Evolutionary conservation across 257 asterid species (phyloP).

Genomic region (Capsicum chinense): DNA sequence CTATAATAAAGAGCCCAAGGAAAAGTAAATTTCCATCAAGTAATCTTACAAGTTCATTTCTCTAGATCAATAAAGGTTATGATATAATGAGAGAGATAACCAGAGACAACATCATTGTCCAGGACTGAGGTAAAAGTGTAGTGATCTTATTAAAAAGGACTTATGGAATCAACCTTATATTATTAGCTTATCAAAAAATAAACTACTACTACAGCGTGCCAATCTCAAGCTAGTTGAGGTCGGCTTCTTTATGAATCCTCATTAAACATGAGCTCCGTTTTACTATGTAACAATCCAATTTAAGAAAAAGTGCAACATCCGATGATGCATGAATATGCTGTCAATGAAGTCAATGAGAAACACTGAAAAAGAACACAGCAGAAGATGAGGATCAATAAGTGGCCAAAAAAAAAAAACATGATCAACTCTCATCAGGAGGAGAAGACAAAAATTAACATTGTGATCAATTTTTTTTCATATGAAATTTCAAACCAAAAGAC

Average conservation of each 20-base stretch:
- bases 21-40: not conserved
- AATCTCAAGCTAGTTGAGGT: not conserved
- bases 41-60: not conserved
- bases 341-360: not conserved
- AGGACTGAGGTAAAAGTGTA: no score
- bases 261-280: not conserved
- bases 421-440: not conserved
- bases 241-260: not conserved
- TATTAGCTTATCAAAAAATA: slow-evolving; percentile 5
- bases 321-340: not conserved
- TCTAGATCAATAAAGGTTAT: not conserved
- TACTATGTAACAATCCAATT: not conserved
- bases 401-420: slow-evolving; percentile 15
- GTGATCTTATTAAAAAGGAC: not conserved
- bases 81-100: not conserved
- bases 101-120: no score
- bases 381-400: slow-evolving; percentile 15
- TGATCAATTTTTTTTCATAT: not conserved
- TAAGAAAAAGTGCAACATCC: not conserved
- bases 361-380: slow-evolving; percentile 15
- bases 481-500: not conserved
- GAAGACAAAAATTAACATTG: not conserved
- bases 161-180: slow-evolving; percentile 10
- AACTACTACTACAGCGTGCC: not conserved
- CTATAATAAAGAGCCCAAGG: not conserved